Percentiles rank a stretch among this genome's conserved stretches.
Conservation (phyloP, 441 rosid genomes). For the Jatropha multifida region DNA sequence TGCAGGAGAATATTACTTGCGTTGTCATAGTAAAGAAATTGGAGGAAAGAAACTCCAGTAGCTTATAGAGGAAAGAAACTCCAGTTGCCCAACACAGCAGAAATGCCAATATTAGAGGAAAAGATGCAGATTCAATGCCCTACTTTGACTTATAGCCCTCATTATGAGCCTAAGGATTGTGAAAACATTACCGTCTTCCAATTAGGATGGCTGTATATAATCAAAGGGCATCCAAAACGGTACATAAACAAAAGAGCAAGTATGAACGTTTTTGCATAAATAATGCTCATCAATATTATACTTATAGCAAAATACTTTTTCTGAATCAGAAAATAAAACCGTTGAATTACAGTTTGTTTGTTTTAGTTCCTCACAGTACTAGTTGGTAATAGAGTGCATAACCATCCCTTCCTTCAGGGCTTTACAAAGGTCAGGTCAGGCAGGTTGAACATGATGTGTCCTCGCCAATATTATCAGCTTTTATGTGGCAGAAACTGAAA, state of each 20-base stretch:
- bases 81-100: neutral
- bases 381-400: neutral
- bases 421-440: neutral
- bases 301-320: neutral
- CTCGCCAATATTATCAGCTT: neutral
- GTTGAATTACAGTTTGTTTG: neutral
- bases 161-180: neutral
- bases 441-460: neutral
- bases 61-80: neutral
- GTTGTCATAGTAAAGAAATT: neutral
- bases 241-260: neutral
- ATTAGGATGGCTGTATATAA: no score
- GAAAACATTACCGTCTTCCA: neutral
- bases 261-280: neutral
- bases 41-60: neutral
- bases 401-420: neutral
- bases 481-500: neutral
- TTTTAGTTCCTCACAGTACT: neutral
- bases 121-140: neutral
- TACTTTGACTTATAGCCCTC: constrained; percentile 7
- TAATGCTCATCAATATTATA: neutral
- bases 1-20: neutral
- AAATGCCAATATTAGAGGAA: neutral
- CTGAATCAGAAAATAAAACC: neutral
- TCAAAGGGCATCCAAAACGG: neutral